Conservation (phyloP, 2,329 filamentous ascomycete genomes). For the Fusarium poae region DNA sequence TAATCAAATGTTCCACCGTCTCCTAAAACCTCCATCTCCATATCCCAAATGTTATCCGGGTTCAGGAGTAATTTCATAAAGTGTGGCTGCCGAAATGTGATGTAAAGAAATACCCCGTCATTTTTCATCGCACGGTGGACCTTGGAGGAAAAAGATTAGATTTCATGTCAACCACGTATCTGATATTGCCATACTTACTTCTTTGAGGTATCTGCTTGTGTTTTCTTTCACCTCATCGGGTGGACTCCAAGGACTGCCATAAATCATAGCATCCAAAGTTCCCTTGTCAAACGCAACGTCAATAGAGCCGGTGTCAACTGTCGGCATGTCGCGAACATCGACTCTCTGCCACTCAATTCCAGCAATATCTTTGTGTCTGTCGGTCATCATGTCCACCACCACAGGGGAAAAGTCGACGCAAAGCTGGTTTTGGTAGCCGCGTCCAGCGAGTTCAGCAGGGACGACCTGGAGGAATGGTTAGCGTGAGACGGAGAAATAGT, state of each 20-base stretch:
- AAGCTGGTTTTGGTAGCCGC: background rate
- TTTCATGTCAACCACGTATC: too few species aligned
- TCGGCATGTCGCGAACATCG: constrained; percentile 3
- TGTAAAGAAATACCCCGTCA: background rate
- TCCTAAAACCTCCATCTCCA: background rate
- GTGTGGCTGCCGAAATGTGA: constrained; percentile 14
- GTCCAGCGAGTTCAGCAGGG: too few species aligned
- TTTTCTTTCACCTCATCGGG: constrained; percentile 6
- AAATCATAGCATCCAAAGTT: constrained; percentile 8
- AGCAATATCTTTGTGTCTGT: background rate
- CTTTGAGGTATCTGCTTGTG: background rate
- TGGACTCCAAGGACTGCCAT: background rate
- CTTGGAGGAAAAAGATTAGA: too few species aligned
- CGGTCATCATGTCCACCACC: constrained; percentile 4
- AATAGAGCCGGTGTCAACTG: background rate
- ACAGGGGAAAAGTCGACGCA: constrained; percentile 9
- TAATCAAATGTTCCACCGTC: background rate
- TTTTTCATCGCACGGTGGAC: background rate
- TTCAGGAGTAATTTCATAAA: constrained; percentile 1
- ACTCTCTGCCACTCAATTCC: constrained; percentile 2
- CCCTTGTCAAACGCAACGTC: constrained; percentile 14
- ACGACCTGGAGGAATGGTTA: too few species aligned
- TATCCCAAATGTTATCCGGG: constrained; percentile 4
- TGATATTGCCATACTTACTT: too few species aligned
- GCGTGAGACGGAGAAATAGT: too few species aligned